Base-by-base conservation (phyloP, 805 yeast species). In the Zygosaccharomyces gambellarensis region DNA sequence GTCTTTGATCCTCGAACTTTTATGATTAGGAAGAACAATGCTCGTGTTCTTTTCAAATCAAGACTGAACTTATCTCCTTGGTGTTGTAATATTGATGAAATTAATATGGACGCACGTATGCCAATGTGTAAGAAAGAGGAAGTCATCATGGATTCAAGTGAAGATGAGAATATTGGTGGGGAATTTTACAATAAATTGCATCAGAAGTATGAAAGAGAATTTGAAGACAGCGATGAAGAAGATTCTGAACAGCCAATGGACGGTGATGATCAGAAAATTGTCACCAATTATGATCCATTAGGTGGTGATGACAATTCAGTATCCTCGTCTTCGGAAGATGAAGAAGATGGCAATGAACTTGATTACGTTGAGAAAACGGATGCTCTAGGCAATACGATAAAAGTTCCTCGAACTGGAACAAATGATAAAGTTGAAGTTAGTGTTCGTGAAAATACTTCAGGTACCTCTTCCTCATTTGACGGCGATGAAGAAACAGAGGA, bases 1-100 rank as follows among this genome's bases (percentile, higher is more conserved):
- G 97, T 88, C 11, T 92, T 90, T 67, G 97, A 92, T 66, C 87
- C 94, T 48, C 73, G 80, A 48, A 86, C 96, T 0, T 94, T 87
- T 52, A 80, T 79, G 74, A 85, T 89, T 25, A 79, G 87, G 55
- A 92, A 92, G 65, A 90, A 90, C 64, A 81, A 87, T 44, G 85
- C 96, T 4, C 78, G 80, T 45, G 92, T 92, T n/a, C 68, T 78
- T 9, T 90, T 90, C 71, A 92, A 95, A 3, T 61, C 79, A 38
- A 72, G 75, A 39, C 70, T 92, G 51, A 83, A 89, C 62, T 70
- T 90, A 60, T 72, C 82, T 10, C 81, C 78, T 21, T 90, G 78
- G 70, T 82, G 84, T 22, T 88, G 87, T 1, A 83, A 79, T 48
- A 81, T 85, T 4, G 70, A 76, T 42, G 85, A 83, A 54, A 80